A percentile compares a stretch with the other conserved stretches of the same genome.
These are phyloP conservation scores for Sporothrix phasma DNA, from an alignment of 2,329 filamentous ascomycete species.

Conservation along the genomic window DNA sequence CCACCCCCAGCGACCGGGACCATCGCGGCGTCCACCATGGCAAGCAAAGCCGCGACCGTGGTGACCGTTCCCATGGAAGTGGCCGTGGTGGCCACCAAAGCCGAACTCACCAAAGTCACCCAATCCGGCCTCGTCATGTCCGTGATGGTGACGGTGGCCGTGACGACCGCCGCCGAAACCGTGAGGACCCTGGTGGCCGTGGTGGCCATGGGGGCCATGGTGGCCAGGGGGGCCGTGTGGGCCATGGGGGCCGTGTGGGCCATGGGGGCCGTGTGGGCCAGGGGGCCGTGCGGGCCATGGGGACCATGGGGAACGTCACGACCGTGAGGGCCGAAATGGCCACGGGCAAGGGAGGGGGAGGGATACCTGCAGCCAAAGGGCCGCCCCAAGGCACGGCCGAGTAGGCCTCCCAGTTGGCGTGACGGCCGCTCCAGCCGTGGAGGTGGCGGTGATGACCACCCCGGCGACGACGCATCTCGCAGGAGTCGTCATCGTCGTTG, in stretches of 20 bases:
- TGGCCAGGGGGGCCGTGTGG: background rate
- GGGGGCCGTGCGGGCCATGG: no score
- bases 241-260: background rate
- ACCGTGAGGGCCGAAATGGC: background rate
- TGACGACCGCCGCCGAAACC: slow-evolving; percentile 1
- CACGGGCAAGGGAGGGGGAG: background rate
- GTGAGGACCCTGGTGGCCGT: background rate
- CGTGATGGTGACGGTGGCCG: background rate
- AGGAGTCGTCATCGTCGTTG: background rate
- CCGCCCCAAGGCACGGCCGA: background rate
- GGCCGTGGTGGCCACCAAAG: background rate
- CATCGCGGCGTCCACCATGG: background rate
- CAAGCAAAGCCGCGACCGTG: background rate
- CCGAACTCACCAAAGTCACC: slow-evolving; percentile 2
- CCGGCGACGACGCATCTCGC: background rate
- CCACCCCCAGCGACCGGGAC: background rate
- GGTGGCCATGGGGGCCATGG: background rate
- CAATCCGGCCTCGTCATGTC: background rate
- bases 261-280: background rate
- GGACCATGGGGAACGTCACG: background rate
- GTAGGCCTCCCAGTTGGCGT: slow-evolving; percentile 5
- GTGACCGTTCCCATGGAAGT: background rate
- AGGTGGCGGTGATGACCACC: background rate
- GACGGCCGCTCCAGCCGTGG: slow-evolving; percentile 4
- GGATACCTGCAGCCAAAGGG: background rate